These are phyloP conservation scores for Pleurotus djamor DNA, from an alignment of 768 basidiomycete genomes.

Conservation along the genomic window DNA sequence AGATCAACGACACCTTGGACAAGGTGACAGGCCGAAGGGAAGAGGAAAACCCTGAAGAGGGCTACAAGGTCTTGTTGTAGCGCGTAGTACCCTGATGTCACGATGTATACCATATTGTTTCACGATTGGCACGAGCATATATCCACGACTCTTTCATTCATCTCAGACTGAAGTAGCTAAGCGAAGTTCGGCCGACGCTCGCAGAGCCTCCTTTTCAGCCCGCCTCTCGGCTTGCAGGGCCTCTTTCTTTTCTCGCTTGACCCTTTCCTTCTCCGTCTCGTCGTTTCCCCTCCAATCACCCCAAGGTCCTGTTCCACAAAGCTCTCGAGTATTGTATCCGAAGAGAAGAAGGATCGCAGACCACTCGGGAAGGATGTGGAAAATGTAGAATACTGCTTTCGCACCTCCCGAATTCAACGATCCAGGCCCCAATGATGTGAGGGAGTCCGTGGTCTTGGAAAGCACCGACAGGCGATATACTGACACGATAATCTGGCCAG, in stretches of 20 bases:
- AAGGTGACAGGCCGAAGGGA: too few species aligned
- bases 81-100: too few species aligned
- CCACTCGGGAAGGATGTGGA: constrained; percentile 46
- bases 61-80: too few species aligned
- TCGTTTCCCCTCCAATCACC: constrained; percentile 29
- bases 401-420: constrained; percentile 28
- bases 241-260: neutral
- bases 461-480: constrained; percentile 40
- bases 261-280: constrained; percentile 14
- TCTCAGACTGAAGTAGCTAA: too few species aligned
- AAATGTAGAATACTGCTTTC: constrained; percentile 40
- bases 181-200: neutral
- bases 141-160: too few species aligned
- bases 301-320: constrained; percentile 27
- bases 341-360: constrained; percentile 25
- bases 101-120: too few species aligned
- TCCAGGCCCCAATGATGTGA: constrained; percentile 25
- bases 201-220: neutral
- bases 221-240: neutral
- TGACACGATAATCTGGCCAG: constrained; percentile 24
- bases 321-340: constrained; percentile 25
- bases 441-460: constrained; percentile 27
- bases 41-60: too few species aligned
- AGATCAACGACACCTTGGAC: too few species aligned
- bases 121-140: too few species aligned